Base-by-base conservation (phyloP, 2,329 filamentous ascomycete genomes). In the Ilyonectria robusta region DNA sequence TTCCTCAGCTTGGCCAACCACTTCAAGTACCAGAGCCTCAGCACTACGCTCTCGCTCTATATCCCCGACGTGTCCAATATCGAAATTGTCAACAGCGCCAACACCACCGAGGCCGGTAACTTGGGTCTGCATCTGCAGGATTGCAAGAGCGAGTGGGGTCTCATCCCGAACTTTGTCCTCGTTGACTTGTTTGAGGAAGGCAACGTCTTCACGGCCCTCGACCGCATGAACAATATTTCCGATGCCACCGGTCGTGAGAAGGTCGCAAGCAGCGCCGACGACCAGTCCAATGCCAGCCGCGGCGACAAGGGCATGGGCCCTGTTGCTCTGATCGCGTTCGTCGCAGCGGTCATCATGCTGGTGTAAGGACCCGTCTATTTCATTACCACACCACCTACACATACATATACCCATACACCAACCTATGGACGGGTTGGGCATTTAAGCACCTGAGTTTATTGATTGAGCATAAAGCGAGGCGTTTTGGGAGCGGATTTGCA, bases 121-220 rank as follows among this genome's bases (percentile, higher is more conserved):
- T 75, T 90, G 47, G 88, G 88, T 48, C 78, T 78, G 54, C 86
- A 90, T 29, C 87, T 88, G 37, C 77, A 81, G 48, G 78, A 78
- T 64, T 95, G 89, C 78, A 80, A 82, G 59, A 76, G 72, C 3
- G 80, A 88, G 67, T 95, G 91, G 84, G 86, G 86, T n/a, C 80
- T 82, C 31, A 83, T 85, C 56, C 92, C 93, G n/a, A 90, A 86
- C 3, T 95, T 94, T 73, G 86, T 94, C 21, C 85, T 96, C 10
- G 92, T 95, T 1, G 93, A 97, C 80, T 95, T 94, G 79, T 94
- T 91, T 79, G 91, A 93, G 78, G 85, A 90, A 66, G 93, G 91
- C 0, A 89, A 91, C 0, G 88, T 92, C 35, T 88, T 96, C 61
- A 83, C 85, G 7, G 90, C 91, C 0, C 91, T 92, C 2, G 93